Conservation (phyloP, 2,329 filamentous ascomycete genomes). For the Triangularia verruculosa region DNA sequence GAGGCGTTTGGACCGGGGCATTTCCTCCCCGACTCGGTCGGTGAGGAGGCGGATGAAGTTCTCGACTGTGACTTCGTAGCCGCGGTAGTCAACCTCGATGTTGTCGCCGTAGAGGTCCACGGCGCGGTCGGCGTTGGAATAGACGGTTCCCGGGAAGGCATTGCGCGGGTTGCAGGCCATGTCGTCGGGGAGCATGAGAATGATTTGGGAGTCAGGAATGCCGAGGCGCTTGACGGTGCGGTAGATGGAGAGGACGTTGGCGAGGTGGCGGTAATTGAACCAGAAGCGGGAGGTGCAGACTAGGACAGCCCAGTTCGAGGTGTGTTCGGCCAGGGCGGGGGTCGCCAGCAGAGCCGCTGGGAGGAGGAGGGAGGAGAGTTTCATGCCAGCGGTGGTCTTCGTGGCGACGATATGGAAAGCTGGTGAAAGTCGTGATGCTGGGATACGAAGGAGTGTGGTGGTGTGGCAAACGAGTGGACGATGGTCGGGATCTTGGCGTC, state of each 20-base stretch:
- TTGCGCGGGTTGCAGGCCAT: conserved; percentile 99
- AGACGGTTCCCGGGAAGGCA: conserved; percentile 94
- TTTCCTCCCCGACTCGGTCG: conserved; percentile 89
- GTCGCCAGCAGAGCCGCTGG: conserved; percentile 45
- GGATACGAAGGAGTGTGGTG: background rate
- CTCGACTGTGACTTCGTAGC: conserved; percentile 98
- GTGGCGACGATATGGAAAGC: too few species aligned
- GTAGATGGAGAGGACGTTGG: conserved; percentile 96
- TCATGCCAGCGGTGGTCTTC: conserved; percentile 42
- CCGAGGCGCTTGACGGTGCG: conserved; percentile 96
- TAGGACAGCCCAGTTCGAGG: conserved; percentile 98
- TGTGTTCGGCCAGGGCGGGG: conserved; percentile 68
- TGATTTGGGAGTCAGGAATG: conserved; percentile 97
- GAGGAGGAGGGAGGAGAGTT: conserved; percentile 45
- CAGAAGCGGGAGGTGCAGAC: conserved; percentile 98
- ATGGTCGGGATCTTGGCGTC: background rate
- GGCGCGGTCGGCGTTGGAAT: conserved; percentile 94
- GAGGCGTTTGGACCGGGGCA: conserved; percentile 89
- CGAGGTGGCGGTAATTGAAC: conserved; percentile 99
- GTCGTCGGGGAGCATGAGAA: conserved; percentile 99
- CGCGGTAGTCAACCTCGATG: conserved; percentile 97
- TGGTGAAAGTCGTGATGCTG: background rate
- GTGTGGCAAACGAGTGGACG: background rate
- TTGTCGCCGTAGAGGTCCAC: conserved; percentile 97
- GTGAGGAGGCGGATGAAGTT: conserved; percentile 96